Evolutionary conservation across 2,329 filamentous ascomycete genomes (phyloP).

Genomic region (Fusarium pilosicola): DNA sequence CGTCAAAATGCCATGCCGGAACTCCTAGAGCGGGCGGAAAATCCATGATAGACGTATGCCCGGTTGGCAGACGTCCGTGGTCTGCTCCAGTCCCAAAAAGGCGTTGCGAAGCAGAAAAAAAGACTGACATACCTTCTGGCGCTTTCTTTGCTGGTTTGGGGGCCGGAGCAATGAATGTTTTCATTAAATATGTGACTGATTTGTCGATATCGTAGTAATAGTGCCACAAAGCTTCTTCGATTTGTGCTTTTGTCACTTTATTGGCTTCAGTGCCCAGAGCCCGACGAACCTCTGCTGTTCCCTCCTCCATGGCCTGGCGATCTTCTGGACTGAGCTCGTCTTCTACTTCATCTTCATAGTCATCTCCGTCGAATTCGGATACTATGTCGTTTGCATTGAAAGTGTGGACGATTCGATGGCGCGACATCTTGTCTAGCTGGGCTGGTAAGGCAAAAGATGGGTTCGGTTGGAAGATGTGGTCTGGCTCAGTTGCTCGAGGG

Average conservation of each 20-base stretch:
- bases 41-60: conserved; percentile 17
- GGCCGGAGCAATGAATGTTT: conserved; percentile 65
- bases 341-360: conserved; percentile 57
- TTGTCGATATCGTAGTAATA: conserved; percentile 96
- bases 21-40: conserved; percentile 33
- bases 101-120: conserved; percentile 44
- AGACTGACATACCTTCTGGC: conserved; percentile 56
- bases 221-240: conserved; percentile 92
- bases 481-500: neutral
- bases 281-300: conserved; percentile 72
- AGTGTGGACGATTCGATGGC: conserved; percentile 49
- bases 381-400: conserved; percentile 60
- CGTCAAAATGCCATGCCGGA: conserved; percentile 74
- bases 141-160: conserved; percentile 56
- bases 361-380: conserved; percentile 61
- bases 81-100: conserved; percentile 49
- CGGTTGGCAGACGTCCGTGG: conserved; percentile 34
- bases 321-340: conserved; percentile 61
- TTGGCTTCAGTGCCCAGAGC: conserved; percentile 69
- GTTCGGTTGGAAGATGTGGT: neutral
- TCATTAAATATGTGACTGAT: conserved; percentile 81
- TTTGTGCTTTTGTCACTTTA: conserved; percentile 71
- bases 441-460: neutral
- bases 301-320: conserved; percentile 65
- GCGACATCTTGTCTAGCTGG: conserved; percentile 35